These are phyloP conservation scores for Truncatella angustata DNA, from an alignment of 2,329 filamentous ascomycete species.

Conservation along the genomic window DNA sequence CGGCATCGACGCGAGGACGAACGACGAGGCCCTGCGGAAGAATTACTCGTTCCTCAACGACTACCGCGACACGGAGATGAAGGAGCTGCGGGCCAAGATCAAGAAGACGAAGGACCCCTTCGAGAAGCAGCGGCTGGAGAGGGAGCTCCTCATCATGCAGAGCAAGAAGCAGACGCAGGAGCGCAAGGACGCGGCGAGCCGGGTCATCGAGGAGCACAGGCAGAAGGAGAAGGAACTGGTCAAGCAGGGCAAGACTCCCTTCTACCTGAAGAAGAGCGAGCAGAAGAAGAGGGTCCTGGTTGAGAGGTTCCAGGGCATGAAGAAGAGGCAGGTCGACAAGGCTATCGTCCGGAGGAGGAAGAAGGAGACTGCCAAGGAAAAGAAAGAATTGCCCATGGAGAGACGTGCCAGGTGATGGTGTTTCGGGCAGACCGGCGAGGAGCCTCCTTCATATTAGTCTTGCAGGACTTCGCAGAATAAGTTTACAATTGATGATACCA, in stretches of 20 bases:
- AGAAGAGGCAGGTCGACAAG: constrained; percentile 78
- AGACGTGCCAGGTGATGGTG: constrained; percentile 36
- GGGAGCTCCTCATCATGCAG: constrained; percentile 74
- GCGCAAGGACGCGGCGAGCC: constrained; percentile 66
- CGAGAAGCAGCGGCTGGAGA: constrained; percentile 69
- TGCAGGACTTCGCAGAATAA: too few relatives aligned
- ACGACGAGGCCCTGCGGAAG: constrained; percentile 60
- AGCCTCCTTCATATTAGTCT: too few relatives aligned
- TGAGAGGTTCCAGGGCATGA: constrained; percentile 80
- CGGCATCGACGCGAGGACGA: constrained; percentile 34
- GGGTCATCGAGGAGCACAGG: constrained; percentile 72
- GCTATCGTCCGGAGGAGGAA: constrained; percentile 84
- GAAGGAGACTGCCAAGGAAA: constrained; percentile 84
- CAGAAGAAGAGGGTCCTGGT: constrained; percentile 82
- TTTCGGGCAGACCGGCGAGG: too few relatives aligned
- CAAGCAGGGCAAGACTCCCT: constrained; percentile 85
- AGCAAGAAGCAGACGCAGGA: constrained; percentile 70
- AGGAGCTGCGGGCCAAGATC: constrained; percentile 66
- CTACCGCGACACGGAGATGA: constrained; percentile 82
- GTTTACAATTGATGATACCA: constrained; percentile 7
- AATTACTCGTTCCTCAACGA: constrained; percentile 87
- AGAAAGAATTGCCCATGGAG: constrained; percentile 66
- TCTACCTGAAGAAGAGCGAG: constrained; percentile 89
- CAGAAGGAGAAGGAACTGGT: constrained; percentile 81
- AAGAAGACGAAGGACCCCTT: constrained; percentile 44